Base-by-base conservation (phyloP, 352 stramenopile genomes). In the Pythium phragmitis region DNA sequence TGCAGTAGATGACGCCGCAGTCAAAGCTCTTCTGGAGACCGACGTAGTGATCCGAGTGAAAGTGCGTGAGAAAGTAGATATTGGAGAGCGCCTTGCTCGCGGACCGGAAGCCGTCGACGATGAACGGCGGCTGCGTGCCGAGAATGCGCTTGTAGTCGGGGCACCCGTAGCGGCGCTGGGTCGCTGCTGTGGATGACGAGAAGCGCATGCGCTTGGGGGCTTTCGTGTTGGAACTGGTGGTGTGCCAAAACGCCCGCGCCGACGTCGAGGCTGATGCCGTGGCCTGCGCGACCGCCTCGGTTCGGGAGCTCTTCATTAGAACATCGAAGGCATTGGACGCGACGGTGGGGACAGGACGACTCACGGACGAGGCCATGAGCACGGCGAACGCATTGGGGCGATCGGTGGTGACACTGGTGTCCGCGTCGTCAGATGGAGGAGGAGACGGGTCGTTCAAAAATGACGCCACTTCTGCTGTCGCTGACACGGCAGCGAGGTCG, bases 61-160 rank as follows among this genome's bases (percentile, higher is more conserved):
- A 99, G 76, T 99, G 96, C 19, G 96, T 98, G 42, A 99, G 80
- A 62, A 99, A 99, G 60, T 99, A 99, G 49, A 92, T 73, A 52
- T 72, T 94, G 13, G 80, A 92, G 11, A 92, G 76, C 39, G 79
- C 45, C 43, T 85, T 86, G 46, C 69, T 88, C 3, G 87, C 84
- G 60, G 92, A 92, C n/a, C 79, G 70, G 58, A 96, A 96, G 14
- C 88, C 88, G 47, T 96, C 88, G 36, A 96, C 88, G 23, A 96
- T 88, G 63, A 92, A 93, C n/a, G 80, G 75, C 11, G 85, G 85
- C 23, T 82, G 73, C 11, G 87, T 94, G 28, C 85, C 87, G 5
- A 74, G 63, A 58, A 96, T 91, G 56, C 81, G 78, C 63, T 96
- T 96, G 65, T 80, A 96, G 41, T 90, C 84, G 0, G 87, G 87